Evolutionary conservation across 129 eudicot genomes (phyloP), one percentile per base, ranked within the genome.

Genomic region (Lactuca sativa): DNA sequence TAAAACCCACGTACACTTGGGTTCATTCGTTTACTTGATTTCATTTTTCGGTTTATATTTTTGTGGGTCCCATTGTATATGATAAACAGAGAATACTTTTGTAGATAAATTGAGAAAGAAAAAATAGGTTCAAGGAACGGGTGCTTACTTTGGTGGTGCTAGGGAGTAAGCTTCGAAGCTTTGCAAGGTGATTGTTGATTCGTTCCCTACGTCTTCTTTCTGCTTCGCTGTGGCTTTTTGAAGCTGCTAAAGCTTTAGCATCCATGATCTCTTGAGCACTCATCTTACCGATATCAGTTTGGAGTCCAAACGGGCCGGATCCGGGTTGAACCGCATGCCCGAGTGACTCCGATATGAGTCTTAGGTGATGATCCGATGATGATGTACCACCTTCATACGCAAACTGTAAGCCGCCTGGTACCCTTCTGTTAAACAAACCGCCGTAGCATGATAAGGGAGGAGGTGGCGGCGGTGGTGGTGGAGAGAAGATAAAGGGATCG

Each of bases 261-360:
- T 92, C 98, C 96, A 92, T 92, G 25, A 92, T 86, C 69, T 92
- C 98, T 64, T 92, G 98, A 57, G 98, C 92, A 52, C 86, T 86
- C 88, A 92, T 83, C 71, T 86, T 89, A 69, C 82, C 84, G 56
- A 92, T 76, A 38, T 92, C 98, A 5, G 85, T 72, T 62, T 89
- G 98, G 62, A 92, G 82, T 1, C 91, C 88, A 64, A 92, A 89
- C 49, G 95, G 95, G 68, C 72, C 87, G 62, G 88, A 78, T 38
- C 86, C 80, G 10, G 97, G 87, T 38, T 83, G 92, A 44, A 63
- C 86, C 57, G 85, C 85, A 55, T 82, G 90, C 25, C 86, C 90
- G 7, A 79, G 55, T 18, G 86, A 72, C 62, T 87, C 92, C 0
- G 95, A 71, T 18, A 88, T 34, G 67, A 90, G 77, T 56, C 88